Evolutionary conservation across 805 yeast genomes (phyloP).

Genomic region (Candida lessepsii): DNA sequence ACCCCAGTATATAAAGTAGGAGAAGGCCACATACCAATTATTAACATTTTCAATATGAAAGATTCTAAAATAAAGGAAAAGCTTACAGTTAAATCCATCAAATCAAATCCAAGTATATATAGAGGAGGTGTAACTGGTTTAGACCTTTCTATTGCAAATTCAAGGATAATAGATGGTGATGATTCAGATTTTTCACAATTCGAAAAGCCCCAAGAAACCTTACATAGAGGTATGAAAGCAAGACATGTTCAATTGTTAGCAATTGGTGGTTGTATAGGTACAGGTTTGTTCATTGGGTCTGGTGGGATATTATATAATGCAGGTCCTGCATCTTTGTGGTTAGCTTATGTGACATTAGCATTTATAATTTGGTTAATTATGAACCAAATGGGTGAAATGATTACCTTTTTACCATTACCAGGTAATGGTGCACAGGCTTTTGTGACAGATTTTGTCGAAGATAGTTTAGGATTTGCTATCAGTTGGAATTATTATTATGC

Average conservation of each 20-base stretch:
- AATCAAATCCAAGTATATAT: conserved; percentile 24
- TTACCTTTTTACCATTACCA: conserved; percentile 33
- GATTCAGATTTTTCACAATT: conserved; percentile 19
- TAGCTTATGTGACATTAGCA: conserved; percentile 28
- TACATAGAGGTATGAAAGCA: conserved; percentile 39
- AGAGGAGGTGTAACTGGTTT: conserved; percentile 25
- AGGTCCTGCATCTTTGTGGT: conserved; percentile 64
- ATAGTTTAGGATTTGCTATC: conserved; percentile 32
- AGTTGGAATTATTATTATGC: conserved; percentile 38
- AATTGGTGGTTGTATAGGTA: conserved; percentile 63
- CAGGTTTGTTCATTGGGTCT: conserved; percentile 68
- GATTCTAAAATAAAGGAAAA: conserved; percentile 2
- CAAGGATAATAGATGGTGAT: conserved; percentile 21
- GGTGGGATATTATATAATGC: conserved; percentile 58
- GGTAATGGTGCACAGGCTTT: conserved; percentile 34
- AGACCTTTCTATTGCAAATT: conserved; percentile 27
- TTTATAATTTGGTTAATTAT: conserved; percentile 28
- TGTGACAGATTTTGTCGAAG: conserved; percentile 27
- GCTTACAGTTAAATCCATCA: conserved; percentile 17
- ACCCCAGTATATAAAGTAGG: too few species aligned
- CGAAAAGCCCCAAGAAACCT: conserved; percentile 17
- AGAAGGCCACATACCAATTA: too few species aligned
- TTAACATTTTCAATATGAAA: conserved; percentile 1
- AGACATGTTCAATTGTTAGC: conserved; percentile 73
- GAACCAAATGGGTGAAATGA: conserved; percentile 34